Conservation (phyloP, 2,329 filamentous ascomycete genomes). For the Phyllosticta capitalensis region DNA sequence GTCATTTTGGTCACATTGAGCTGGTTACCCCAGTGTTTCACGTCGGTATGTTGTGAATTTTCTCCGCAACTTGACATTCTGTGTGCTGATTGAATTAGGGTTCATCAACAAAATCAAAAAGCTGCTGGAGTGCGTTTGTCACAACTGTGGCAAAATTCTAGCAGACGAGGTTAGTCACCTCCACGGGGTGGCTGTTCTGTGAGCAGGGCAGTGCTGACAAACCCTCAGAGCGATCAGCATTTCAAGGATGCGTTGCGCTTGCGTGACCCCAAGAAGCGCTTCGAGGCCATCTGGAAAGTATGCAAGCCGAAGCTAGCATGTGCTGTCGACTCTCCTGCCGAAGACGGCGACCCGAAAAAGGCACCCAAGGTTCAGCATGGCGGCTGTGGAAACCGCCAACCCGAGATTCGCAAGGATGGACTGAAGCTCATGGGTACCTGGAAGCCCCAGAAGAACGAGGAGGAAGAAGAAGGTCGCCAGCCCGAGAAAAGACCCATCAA, state of each 20-base stretch:
- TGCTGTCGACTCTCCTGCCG: slow-evolving; percentile 40
- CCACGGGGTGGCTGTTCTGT: slow-evolving; percentile 37
- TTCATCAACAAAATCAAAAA: slow-evolving; percentile 99
- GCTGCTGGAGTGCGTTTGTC: slow-evolving; percentile 95
- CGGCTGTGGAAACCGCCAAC: slow-evolving; percentile 87
- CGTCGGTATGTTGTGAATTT: slow-evolving; percentile 45
- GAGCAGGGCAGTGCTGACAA: slow-evolving; percentile 16
- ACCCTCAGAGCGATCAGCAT: slow-evolving; percentile 1
- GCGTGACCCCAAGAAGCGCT: slow-evolving; percentile 88
- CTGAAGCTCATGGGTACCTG: slow-evolving; percentile 69
- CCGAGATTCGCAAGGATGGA: slow-evolving; percentile 77
- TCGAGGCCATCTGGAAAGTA: slow-evolving; percentile 82
- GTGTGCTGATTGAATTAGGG: slow-evolving; percentile 44
- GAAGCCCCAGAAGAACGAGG: slow-evolving; percentile 60
- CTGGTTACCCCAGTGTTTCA: slow-evolving; percentile 94
- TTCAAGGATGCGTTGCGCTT: slow-evolving; percentile 71
- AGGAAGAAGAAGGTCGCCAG: slow-evolving; percentile 55
- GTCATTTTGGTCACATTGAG: slow-evolving; percentile 98
- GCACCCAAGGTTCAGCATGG: slow-evolving; percentile 52
- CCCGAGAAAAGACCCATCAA: slow-evolving; percentile 73
- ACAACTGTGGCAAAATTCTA: slow-evolving; percentile 96
- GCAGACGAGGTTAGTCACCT: slow-evolving; percentile 87
- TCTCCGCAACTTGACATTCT: neutral
- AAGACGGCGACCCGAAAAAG: slow-evolving; percentile 50
- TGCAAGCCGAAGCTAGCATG: slow-evolving; percentile 78